These are phyloP conservation scores for Phanerochaete sordida DNA, from an alignment of 768 basidiomycete genomes.

Conservation along the genomic window DNA sequence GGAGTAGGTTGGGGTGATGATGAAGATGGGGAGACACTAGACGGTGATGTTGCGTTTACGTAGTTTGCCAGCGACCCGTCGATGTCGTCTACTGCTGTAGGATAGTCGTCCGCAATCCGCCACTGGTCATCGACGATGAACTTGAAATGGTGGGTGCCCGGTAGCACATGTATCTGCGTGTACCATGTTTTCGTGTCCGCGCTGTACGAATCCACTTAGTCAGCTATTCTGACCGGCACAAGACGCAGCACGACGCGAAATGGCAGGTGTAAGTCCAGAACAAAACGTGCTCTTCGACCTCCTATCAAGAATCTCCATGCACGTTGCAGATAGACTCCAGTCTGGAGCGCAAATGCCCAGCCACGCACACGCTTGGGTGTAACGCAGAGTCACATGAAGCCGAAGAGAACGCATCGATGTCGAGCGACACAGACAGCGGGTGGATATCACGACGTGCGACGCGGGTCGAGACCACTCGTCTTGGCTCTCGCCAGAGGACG, in stretches of 20 bases:
- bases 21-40: constrained; percentile 28
- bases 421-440: too few relatives aligned
- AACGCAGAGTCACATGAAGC: neutral
- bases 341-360: neutral
- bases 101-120: constrained; percentile 75
- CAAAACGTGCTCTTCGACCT: neutral
- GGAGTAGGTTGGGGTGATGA: constrained; percentile 16
- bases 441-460: too few relatives aligned
- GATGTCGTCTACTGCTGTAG: constrained; percentile 82
- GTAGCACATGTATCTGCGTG: constrained; percentile 54
- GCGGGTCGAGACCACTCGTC: too few relatives aligned
- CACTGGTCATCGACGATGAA: constrained; percentile 93
- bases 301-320: neutral
- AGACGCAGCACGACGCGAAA: neutral
- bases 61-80: constrained; percentile 95
- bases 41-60: constrained; percentile 57
- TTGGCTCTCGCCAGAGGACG: too few relatives aligned
- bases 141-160: constrained; percentile 91
- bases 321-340: neutral
- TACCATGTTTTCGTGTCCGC: constrained; percentile 35
- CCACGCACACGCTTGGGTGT: neutral
- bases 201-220: constrained; percentile 6
- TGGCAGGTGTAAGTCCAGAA: neutral
- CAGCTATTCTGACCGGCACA: neutral
- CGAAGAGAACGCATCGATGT: too few relatives aligned